Evolutionary conservation across 176 grass and related monocot genomes (phyloP), one percentile per base, ranked within the genome.

Genomic region (Dactylis glomerata): DNA sequence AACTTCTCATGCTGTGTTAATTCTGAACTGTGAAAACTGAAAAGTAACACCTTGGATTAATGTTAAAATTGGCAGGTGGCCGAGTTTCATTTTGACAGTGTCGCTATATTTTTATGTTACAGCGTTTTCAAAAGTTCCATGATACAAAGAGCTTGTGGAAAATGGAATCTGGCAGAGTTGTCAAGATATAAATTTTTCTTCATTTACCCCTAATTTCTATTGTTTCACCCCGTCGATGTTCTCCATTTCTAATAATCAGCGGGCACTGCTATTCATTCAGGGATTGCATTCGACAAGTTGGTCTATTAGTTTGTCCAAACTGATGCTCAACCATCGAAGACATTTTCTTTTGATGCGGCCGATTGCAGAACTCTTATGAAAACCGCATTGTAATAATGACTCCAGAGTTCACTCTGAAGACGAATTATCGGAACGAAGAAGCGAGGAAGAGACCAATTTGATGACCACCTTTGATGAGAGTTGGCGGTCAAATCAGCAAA

Each of bases 21-120:
- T 76, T 57, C 68, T 58, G 40, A 83, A 80, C 59, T 62, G 31
- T 84, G 58, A 12, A 84, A 81, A 51, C 80, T 72, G 10, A 52
- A 82, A 71, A 62, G 5, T 54, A 34, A 44, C 54, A 23, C 54
- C 19, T 5, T 51, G 50, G 50, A 52, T 20, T 19, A 22, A 20
- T 20, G 50, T 36, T 3, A 36, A 52, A 24, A 44, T 52, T 24
- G 22, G 36, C 61, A 70, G 68, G 6, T 14, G n/a, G n/a, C 44
- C 6, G 5, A 14, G 15, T 27, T 72, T 28, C 41, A 12, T 24
- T 62, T 7, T 1, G 12, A 16, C 14, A 27, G 1, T 56, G 22
- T n/a, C 20, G 7, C 47, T 58, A 26, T 13, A 49, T 5, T 17
- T 3, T 49, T 15, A 13, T 15, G 12, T 62, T 6, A 62, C 10